Evolutionary conservation across 2,329 filamentous ascomycete species (phyloP).

Genomic region (Microsporum canis): DNA sequence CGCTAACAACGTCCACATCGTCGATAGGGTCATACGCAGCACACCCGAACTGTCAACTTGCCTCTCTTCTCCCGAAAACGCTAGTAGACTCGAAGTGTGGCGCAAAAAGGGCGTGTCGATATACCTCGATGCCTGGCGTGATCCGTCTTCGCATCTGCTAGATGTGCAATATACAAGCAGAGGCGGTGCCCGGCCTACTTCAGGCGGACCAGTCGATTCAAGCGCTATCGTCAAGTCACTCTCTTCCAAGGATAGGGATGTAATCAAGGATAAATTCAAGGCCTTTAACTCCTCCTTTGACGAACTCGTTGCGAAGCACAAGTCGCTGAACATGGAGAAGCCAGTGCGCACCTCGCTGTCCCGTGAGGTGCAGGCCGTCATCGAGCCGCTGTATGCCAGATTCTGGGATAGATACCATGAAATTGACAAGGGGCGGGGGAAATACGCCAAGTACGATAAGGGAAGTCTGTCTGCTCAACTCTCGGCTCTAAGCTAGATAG

Average conservation of each 20-base stretch:
- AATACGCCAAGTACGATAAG: conserved; percentile 98
- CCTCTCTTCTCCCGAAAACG: conserved; percentile 50
- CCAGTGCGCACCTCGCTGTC: conserved; percentile 73
- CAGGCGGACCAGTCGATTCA: conserved; percentile 57
- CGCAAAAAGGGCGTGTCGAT: conserved; percentile 72
- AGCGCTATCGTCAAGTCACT: conserved; percentile 73
- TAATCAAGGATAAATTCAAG: conserved; percentile 91
- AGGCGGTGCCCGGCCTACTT: conserved; percentile 53
- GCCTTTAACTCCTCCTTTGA: conserved; percentile 87
- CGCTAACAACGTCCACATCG: conserved; percentile 72
- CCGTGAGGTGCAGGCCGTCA: conserved; percentile 76
- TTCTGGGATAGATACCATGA: conserved; percentile 98
- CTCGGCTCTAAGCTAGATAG: conserved; percentile 20
- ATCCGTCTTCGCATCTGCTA: conserved; percentile 71
- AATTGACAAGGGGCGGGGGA: conserved; percentile 93
- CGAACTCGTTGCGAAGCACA: conserved; percentile 72
- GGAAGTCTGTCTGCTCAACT: conserved; percentile 56
- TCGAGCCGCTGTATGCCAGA: conserved; percentile 85
- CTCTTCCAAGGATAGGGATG: conserved; percentile 83
- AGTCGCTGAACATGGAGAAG: conserved; percentile 74
- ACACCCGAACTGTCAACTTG: conserved; percentile 63
- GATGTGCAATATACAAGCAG: conserved; percentile 89
- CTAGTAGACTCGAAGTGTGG: conserved; percentile 63
- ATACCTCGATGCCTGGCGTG: conserved; percentile 81
- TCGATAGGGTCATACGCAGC: conserved; percentile 71